phyloP scores from a whole-genome alignment of 2,329 filamentous ascomycete species.

The Trichoderma oligosporum region DNA sequence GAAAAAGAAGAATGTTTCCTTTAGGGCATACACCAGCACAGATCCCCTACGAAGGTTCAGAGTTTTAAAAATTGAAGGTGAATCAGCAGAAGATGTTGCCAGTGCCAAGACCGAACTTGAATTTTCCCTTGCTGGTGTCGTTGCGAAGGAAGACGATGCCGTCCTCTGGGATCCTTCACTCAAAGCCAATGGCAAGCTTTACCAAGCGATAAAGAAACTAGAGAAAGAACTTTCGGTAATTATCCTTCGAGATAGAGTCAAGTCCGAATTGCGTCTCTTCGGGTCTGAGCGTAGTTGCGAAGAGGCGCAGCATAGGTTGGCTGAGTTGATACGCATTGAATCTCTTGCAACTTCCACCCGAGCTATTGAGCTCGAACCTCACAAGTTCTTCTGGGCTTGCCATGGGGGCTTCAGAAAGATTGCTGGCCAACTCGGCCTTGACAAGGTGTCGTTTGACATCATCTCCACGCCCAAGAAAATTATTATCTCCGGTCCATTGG shows the following conservation, averaged over 20 bases:
- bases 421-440: slow-evolving; percentile 25
- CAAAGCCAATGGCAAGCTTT: background rate
- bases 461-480: slow-evolving; percentile 29
- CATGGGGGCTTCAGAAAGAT: slow-evolving; percentile 33
- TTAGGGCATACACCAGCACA: background rate
- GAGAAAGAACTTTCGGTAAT: background rate
- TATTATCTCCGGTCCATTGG: slow-evolving; percentile 28
- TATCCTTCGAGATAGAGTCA: background rate
- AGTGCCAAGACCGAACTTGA: slow-evolving; percentile 2
- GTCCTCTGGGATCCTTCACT: background rate
- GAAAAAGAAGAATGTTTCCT: background rate
- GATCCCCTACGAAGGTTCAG: background rate
- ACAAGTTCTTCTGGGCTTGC: slow-evolving; percentile 31
- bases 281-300: background rate
- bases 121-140: background rate
- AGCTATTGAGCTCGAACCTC: slow-evolving; percentile 28
- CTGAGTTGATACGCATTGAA: background rate
- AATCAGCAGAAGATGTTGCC: background rate
- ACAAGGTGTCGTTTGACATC: slow-evolving; percentile 33
- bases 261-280: slow-evolving; percentile 5
- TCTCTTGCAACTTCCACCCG: background rate
- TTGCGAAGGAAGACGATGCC: background rate
- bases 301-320: slow-evolving; percentile 10
- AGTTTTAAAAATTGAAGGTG: slow-evolving; percentile 10
- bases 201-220: background rate